These are phyloP conservation scores for Jackrogersella multiformis DNA, from an alignment of 495 filamentous ascomycete species.

Conservation along the genomic window DNA sequence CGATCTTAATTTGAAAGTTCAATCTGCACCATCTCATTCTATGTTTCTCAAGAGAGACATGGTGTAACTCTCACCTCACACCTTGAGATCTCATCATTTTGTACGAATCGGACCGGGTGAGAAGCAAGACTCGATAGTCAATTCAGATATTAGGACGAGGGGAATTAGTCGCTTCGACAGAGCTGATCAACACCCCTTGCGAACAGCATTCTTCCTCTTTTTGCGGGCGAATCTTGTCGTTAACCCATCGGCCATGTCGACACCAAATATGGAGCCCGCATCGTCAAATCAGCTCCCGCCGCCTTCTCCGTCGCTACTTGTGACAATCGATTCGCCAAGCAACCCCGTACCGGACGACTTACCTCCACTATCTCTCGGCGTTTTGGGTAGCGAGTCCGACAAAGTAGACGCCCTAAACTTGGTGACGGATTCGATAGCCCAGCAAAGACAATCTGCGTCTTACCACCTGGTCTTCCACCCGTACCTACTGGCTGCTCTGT, in stretches of 20 bases:
- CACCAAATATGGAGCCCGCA: conserved; percentile 54
- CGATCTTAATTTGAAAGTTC: conserved; percentile 35
- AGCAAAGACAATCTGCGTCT: conserved; percentile 56
- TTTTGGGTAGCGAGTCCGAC: conserved; percentile 47
- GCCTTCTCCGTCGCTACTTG: conserved; percentile 45
- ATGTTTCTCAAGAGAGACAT: conserved; percentile 23
- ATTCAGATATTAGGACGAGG: conserved; percentile 8
- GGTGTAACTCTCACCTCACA: conserved; percentile 28
- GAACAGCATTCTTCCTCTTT: conserved; percentile 64
- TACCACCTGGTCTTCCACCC: conserved; percentile 53
- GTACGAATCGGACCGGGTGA: conserved; percentile 18
- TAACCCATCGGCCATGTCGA: conserved; percentile 56
- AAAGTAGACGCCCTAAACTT: conserved; percentile 55
- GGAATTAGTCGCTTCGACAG: conserved; percentile 20
- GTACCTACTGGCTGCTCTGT: conserved; percentile 46
- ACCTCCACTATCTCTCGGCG: conserved; percentile 52
- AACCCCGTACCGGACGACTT: conserved; percentile 46
- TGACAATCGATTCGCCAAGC: conserved; percentile 35
- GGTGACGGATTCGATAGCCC: conserved; percentile 57
- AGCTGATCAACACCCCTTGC: conserved; percentile 27
- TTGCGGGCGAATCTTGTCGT: conserved; percentile 65
- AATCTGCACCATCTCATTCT: conserved; percentile 32
- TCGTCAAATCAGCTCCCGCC: conserved; percentile 43
- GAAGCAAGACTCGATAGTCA: conserved; percentile 8
- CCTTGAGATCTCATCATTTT: conserved; percentile 2